Base-by-base conservation (phyloP, 108 stramenopile genomes). In the Stephanodiscus triporus region DNA sequence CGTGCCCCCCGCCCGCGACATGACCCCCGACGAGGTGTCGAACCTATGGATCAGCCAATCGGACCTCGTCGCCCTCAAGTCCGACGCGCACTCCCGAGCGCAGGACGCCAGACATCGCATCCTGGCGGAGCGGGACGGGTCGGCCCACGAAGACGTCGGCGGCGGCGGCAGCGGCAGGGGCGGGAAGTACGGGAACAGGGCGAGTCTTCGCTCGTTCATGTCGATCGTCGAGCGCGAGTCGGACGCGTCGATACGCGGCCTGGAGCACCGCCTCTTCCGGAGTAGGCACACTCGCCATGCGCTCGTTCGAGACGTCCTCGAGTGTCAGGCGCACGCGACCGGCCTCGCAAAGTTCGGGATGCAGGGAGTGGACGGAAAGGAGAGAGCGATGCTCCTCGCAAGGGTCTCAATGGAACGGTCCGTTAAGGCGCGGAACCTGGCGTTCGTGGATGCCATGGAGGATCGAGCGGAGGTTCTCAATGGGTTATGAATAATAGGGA, bases 221-320 rank as follows among this genome's bases (percentile, higher is more conserved):
- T 13, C 27, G 9, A 23, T 29, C 11, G 17, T 78, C 16, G 77
- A 78, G 43, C 45, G 51, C 4, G 70, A 71, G 36, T 66, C 55
- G 0, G 48, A 59, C 19, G 19, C 61, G 24, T 71, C 70, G 58
- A 59, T 78, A 9, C 69, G 77, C 14, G 77, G 77, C 11, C 53
- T 78, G 49, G 77, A 78, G 36, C 70, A 78, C 55, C 63, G 70
- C 32, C 64, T 78, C 20, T 66, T 71, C 59, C 23, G 77, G 22
- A 63, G 70, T 1, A 70, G 56, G 37, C 43, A 55, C 17, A 63
- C 77, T 0, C 70, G 69, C 0, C 62, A 59, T 13, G 19, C 26
- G 50, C 20, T 70, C 26, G 64, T 70, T 56, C 45, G 48, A 8
- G 77, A 78, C 29, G 77, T 70, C 13, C 50, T 78, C 34, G 77